Base-by-base conservation (phyloP, 306 rosid genomes). In the Vachellia pachyceras region DNA sequence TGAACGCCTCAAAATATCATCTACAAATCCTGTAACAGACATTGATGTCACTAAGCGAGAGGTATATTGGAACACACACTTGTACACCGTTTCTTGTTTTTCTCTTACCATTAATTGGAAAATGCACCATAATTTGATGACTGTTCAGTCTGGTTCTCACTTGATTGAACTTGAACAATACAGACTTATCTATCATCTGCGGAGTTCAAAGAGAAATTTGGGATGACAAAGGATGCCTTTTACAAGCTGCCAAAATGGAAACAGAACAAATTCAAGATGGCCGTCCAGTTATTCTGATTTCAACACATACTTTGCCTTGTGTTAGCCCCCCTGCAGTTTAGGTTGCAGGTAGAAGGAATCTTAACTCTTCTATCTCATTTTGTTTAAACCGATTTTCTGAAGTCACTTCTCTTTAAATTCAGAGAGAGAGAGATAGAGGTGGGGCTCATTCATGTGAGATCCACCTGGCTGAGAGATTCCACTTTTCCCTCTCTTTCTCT, bases 241-340 rank as follows among this genome's bases (percentile, higher is more conserved):
- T 88, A 87, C 85, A 94, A 91, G 92, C 85, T 94, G 75, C 97
- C 98, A 41, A 94, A 90, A 85, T 94, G 98, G 98, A 94, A 94
- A 82, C 98, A 94, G 84, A 94, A 91, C 90, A 94, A 94, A 90
- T 90, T 89, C 61, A 94, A 94, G 84, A 91, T 91, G 92, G 95
- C 98, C 78, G 75, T 94, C 88, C 95, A 90, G 71, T 83, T 94
- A 73, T 94, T 94, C 87, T 94, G 90, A 94, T 79, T 78, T 78
- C 85, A 82, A 29, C 46, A 77, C 63, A 10, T 42, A 83, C 77
- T 72, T 72, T 4, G 47, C 77, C 78, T 79, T 87, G 80, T 85
- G 78, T 89, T 82, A 76, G 82, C 86, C 77, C 63, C n/a, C 80
- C 90, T 82, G 85, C 87, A 80, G 86, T 84, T 70, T 73, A 72